These are phyloP conservation scores for Globisporangium uncinulatum DNA, from an alignment of 352 stramenopile genomes.

Conservation along the genomic window DNA sequence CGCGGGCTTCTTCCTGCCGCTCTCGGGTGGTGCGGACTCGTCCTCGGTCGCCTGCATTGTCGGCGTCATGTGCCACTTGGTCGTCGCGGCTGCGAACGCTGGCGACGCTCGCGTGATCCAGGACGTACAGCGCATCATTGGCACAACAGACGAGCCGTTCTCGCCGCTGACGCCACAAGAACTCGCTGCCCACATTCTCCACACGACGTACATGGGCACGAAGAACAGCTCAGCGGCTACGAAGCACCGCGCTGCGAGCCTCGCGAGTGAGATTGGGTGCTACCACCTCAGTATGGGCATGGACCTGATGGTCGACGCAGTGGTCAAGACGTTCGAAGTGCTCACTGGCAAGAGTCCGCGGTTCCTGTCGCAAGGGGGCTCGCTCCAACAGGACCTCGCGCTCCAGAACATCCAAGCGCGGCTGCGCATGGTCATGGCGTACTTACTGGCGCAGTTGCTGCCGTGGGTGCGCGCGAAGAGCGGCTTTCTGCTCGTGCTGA, in stretches of 20 bases:
- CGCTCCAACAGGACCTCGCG: conserved; percentile 92
- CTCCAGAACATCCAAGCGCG: conserved; percentile 99
- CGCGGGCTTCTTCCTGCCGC: conserved; percentile 93
- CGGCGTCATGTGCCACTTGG: conserved; percentile 96
- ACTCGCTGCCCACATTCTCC: conserved; percentile 90
- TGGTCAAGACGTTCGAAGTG: conserved; percentile 70
- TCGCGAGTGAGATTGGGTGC: conserved; percentile 91
- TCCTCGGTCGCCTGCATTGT: conserved; percentile 96
- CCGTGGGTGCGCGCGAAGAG: conserved; percentile 93
- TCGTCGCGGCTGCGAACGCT: conserved; percentile 78
- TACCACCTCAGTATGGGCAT: conserved; percentile 97
- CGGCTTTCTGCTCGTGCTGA: conserved; percentile 98
- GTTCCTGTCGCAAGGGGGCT: conserved; percentile 88
- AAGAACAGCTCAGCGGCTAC: conserved; percentile 92
- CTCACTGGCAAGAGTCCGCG: conserved; percentile 88
- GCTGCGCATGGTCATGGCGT: conserved; percentile 98
- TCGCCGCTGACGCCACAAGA: conserved; percentile 72
- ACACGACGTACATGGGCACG: conserved; percentile 98
- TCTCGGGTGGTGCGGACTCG: conserved; percentile 96
- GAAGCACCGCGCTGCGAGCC: conserved; percentile 87
- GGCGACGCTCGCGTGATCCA: conserved; percentile 75
- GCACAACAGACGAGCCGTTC: conserved; percentile 48
- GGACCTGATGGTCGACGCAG: conserved; percentile 92
- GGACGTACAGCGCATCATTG: conserved; percentile 84
- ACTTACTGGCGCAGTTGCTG: conserved; percentile 97